Percentiles rank a stretch among this genome's conserved stretches.
phyloP scores from a whole-genome alignment of 2,329 filamentous ascomycete genomes.

The Colletotrichum sp. region DNA sequence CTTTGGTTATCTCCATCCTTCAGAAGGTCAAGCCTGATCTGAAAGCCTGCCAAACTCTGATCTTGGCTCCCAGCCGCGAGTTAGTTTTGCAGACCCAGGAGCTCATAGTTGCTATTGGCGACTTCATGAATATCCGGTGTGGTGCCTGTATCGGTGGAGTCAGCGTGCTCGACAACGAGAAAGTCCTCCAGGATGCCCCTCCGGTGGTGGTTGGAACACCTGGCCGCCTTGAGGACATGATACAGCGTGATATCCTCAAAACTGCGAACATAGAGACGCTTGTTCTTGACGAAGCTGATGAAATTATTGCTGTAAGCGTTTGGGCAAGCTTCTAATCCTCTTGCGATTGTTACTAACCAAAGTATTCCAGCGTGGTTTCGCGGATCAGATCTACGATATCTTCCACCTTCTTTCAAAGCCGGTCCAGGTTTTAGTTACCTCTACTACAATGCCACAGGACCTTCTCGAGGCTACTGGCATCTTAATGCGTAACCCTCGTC shows the following conservation, averaged over 20 bases:
- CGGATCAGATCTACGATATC: slow-evolving; percentile 99
- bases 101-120: slow-evolving; percentile 96
- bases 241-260: slow-evolving; percentile 95
- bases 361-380: slow-evolving; percentile 82
- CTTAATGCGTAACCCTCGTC: slow-evolving; percentile 99
- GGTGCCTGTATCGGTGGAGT: slow-evolving; percentile 99
- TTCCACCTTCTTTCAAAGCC: slow-evolving; percentile 98
- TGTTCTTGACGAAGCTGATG: slow-evolving; percentile 98
- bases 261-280: slow-evolving; percentile 99
- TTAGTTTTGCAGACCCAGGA: slow-evolving; percentile 99
- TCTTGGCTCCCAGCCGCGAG: slow-evolving; percentile 97
- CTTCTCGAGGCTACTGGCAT: slow-evolving; percentile 99
- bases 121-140: slow-evolving; percentile 99
- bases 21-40: slow-evolving; percentile 97
- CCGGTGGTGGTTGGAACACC: slow-evolving; percentile 98
- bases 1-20: slow-evolving; percentile 98
- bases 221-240: slow-evolving; percentile 99
- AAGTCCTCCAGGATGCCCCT: slow-evolving; percentile 92
- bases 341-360: slow-evolving; percentile 33
- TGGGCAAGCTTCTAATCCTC: slow-evolving; percentile 9
- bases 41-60: slow-evolving; percentile 97
- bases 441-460: slow-evolving; percentile 98
- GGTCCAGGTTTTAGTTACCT: slow-evolving; percentile 97
- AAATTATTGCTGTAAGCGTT: slow-evolving; percentile 87
- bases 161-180: slow-evolving; percentile 98